Base-by-base conservation (phyloP, 2,329 filamentous ascomycete genomes). In the Aspergillus fructus region DNA sequence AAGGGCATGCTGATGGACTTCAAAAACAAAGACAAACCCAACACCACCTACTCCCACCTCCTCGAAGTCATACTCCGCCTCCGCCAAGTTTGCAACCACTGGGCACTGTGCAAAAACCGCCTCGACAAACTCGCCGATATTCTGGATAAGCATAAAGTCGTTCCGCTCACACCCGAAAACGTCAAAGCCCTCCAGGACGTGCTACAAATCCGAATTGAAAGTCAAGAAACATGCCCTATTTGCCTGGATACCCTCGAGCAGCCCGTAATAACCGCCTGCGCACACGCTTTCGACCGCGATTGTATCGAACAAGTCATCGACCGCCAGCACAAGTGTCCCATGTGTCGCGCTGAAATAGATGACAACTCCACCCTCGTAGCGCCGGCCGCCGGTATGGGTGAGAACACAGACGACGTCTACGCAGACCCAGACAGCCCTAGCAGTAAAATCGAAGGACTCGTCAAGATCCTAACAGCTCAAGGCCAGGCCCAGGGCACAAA, bases 21-120 rank as follows among this genome's bases (percentile, higher is more conserved):
- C 71, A 83, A 84, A 59, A 73, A 66, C 62, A 78, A 67, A 64
- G 70, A 73, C 65, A 67, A 72, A 61, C 75, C 76, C 41, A 73
- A 80, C 65, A 79, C 84, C 2, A 81, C 81, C 1, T 96, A 94
- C 68, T 86, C 89, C 8, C 84, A 88, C 66, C 81, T 96, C 1
- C 81, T 96, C 11, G 91, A 96, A 73, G 84, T 92, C 15, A 81
- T 96, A 4, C 83, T 96, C 5, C 87, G 93, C 12, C 84, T 96
- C 63, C 85, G 93, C 17, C 92, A 96, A 75, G 84, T 89, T 71
- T 96, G 92, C 74, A 92, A 93, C 63, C 92, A 96, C 71, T 96
- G 91, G 90, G 87, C 88, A 8, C 82, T 97, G 11, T 91, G 90
- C 68, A 88, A 87, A 49, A 81, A 89, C 33, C 86, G 90, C 12